These are phyloP conservation scores for Candida golubevii DNA, from an alignment of 805 yeast genomes.

Conservation along the genomic window DNA sequence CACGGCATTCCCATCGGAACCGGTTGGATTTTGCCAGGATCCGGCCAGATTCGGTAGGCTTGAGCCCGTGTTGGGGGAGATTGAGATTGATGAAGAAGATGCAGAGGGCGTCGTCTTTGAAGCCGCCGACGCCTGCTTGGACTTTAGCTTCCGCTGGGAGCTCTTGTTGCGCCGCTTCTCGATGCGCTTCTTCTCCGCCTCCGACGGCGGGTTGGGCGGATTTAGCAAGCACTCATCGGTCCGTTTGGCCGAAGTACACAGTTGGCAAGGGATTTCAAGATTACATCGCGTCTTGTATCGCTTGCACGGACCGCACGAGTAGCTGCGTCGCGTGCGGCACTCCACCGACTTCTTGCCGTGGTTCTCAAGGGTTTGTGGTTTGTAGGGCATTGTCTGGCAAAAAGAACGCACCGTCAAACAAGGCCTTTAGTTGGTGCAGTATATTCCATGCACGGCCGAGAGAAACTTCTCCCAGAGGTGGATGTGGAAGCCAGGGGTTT, in stretches of 20 bases:
- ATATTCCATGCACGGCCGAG: slow-evolving; percentile 4
- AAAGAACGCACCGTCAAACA: neutral
- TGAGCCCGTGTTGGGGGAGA: neutral
- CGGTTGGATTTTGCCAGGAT: neutral
- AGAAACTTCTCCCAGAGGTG: too few species aligned
- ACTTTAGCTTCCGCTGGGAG: slow-evolving; percentile 1
- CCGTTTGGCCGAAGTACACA: slow-evolving; percentile 39
- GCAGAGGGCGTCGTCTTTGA: neutral
- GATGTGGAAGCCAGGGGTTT: too few species aligned
- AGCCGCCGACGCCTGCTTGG: neutral
- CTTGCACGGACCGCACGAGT: slow-evolving; percentile 55
- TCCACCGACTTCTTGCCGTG: slow-evolving; percentile 1
- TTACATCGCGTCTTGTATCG: slow-evolving; percentile 53
- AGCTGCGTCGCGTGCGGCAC: slow-evolving; percentile 38
- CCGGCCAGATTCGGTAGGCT: neutral
- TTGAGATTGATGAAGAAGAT: neutral
- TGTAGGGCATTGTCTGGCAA: slow-evolving; percentile 3
- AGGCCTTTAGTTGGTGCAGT: neutral
- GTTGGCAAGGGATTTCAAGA: slow-evolving; percentile 43
- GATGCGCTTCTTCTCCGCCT: slow-evolving; percentile 31
- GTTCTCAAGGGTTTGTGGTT: neutral
- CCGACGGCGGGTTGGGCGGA: slow-evolving; percentile 45
- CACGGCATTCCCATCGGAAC: too few species aligned
- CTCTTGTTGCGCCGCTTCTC: slow-evolving; percentile 26
- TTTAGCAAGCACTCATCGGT: slow-evolving; percentile 32